Percentiles rank a stretch among this genome's conserved stretches.
phyloP scores from a whole-genome alignment of 495 filamentous ascomycete genomes.

The Amniculicola lignicola region DNA sequence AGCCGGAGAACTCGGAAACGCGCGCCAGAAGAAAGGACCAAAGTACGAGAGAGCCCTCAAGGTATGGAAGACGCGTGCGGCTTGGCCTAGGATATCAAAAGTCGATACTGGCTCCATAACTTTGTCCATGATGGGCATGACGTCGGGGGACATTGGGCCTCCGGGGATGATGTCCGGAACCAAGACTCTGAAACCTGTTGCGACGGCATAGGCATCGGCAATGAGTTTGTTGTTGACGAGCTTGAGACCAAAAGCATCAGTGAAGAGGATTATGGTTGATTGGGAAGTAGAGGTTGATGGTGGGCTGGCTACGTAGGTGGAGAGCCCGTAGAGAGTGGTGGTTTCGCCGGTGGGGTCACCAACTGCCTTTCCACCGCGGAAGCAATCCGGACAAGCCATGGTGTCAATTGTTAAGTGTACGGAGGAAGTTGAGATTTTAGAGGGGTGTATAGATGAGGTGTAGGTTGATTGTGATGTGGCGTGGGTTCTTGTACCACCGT shows the following conservation, averaged over 20 bases:
- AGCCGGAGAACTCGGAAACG: neutral
- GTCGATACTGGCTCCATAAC: constrained; percentile 6
- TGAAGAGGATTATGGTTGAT: constrained; percentile 27
- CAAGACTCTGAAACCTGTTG: constrained; percentile 26
- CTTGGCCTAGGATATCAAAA: constrained; percentile 17
- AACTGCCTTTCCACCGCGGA: constrained; percentile 16
- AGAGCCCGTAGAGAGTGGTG: constrained; percentile 12
- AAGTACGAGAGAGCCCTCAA: neutral
- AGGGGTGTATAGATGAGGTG: too few relatives aligned
- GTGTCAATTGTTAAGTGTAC: too few relatives aligned
- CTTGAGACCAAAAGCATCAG: constrained; percentile 28
- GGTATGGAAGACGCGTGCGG: neutral
- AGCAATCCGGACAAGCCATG: constrained; percentile 33
- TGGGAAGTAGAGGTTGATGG: constrained; percentile 3
- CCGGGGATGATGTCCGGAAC: constrained; percentile 30
- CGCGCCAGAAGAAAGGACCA: constrained; percentile 16
- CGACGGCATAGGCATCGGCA: constrained; percentile 26
- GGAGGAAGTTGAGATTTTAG: too few relatives aligned
- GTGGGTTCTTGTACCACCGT: too few relatives aligned
- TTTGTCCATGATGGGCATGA: constrained; percentile 21
- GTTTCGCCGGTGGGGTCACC: constrained; percentile 16
- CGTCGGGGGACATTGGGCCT: constrained; percentile 7
- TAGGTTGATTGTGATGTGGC: too few relatives aligned
- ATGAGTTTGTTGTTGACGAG: constrained; percentile 32
- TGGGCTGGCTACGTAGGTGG: constrained; percentile 23